Evolutionary conservation across 306 rosid genomes (phyloP).

Genomic region (Bauhinia variegata): DNA sequence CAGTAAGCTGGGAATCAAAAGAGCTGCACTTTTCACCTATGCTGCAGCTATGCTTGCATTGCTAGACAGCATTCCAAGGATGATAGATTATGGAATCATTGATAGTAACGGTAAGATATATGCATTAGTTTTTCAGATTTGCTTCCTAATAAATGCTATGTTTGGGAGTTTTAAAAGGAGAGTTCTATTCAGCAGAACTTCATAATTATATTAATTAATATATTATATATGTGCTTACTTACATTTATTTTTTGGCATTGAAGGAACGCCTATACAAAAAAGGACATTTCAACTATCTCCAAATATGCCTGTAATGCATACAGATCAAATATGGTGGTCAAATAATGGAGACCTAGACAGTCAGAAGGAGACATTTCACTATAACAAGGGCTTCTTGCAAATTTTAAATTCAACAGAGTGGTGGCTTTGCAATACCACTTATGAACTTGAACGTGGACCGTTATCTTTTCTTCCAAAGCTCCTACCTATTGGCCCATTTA

Average conservation of each 20-base stretch:
- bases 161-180: too few relatives aligned
- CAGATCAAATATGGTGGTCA: not conserved
- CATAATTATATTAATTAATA: too few relatives aligned
- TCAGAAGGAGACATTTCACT: not conserved
- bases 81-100: not conserved
- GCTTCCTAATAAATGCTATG: too few relatives aligned
- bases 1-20: not conserved
- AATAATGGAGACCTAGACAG: not conserved
- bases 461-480: not conserved
- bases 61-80: not conserved
- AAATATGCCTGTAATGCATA: not conserved
- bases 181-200: too few relatives aligned
- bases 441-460: not conserved
- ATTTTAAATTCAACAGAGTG: too few relatives aligned
- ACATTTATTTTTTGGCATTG: not conserved
- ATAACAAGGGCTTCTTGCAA: not conserved
- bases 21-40: not conserved
- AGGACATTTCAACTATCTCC: not conserved
- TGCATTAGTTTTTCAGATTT: too few relatives aligned
- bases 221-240: too few relatives aligned
- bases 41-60: not conserved
- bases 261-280: not conserved
- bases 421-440: not conserved
- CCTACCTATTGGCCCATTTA: slow-evolving; percentile 1
- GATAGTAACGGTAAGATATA: not conserved